Conservation (phyloP, 257 asterid species). For the Nicotiana tomentosiformis region DNA sequence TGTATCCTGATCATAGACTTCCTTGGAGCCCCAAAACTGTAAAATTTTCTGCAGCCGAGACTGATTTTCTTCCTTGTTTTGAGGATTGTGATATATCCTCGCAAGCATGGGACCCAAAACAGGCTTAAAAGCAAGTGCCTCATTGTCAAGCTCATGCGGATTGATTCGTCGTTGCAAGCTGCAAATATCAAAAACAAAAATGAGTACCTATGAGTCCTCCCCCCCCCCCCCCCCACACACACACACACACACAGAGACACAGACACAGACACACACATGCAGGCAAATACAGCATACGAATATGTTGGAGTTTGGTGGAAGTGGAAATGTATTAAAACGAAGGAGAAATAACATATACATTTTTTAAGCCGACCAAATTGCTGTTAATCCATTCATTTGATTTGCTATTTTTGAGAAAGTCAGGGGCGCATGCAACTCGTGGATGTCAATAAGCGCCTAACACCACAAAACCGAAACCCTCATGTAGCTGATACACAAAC, state of each 20-base stretch:
- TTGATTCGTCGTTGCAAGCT: conserved; percentile 83
- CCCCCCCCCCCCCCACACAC: too few relatives aligned
- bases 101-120: conserved; percentile 88
- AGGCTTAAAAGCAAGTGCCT: conserved; percentile 88
- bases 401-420: not conserved
- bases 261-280: too few relatives aligned
- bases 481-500: not conserved
- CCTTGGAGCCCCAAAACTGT: not conserved
- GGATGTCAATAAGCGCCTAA: not conserved
- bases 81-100: conserved; percentile 72
- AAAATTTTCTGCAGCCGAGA: conserved; percentile 36
- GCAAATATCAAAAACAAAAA: conserved; percentile 21
- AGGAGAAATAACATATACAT: not conserved
- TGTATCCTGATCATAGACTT: not conserved
- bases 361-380: not conserved
- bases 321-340: not conserved
- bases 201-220: not conserved
- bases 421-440: not conserved
- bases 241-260: too few relatives aligned
- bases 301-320: not conserved
- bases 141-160: conserved; percentile 77
- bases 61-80: conserved; percentile 39
- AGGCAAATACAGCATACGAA: too few relatives aligned
- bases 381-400: not conserved
- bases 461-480: not conserved